phyloP scores from a whole-genome alignment of 306 rosid species.

The Trifolium repens region DNA sequence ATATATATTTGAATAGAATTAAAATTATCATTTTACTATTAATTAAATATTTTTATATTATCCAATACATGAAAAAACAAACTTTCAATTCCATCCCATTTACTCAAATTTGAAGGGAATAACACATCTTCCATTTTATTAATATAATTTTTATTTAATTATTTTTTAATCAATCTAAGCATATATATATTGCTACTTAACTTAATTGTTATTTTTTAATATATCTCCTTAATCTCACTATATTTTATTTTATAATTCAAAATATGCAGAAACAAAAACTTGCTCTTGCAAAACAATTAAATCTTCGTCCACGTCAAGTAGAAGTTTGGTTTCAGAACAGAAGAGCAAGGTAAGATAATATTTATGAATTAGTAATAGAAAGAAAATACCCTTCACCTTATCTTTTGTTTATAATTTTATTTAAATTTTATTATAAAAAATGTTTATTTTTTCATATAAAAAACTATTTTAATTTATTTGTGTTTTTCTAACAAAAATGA shows the following conservation, averaged over 20 bases:
- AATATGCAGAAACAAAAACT: slow-evolving; percentile 81
- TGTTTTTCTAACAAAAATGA: not conserved
- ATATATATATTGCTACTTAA: too few species aligned
- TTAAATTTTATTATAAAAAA: too few species aligned
- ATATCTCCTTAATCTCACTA: not conserved
- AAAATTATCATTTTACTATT: not conserved
- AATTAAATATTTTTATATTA: too few species aligned
- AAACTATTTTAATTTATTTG: not conserved
- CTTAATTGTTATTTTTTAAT: not conserved
- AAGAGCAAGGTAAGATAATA: slow-evolving; percentile 78
- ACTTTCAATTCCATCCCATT: too few species aligned
- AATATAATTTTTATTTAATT: too few species aligned
- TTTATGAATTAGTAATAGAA: not conserved
- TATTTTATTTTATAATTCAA: not conserved
- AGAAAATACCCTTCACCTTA: slow-evolving; percentile 4
- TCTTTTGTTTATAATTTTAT: not conserved
- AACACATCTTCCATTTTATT: too few species aligned
- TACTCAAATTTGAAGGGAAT: too few species aligned
- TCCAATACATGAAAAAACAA: too few species aligned
- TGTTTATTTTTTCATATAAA: not conserved
- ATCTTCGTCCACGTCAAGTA: slow-evolving; percentile 96
- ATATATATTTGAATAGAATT: too few species aligned
- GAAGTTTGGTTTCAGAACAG: slow-evolving; percentile 99
- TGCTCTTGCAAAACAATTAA: slow-evolving; percentile 80
- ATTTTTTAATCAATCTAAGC: too few species aligned